Conservation (phyloP, 1,284 basidiomycete species). For the Anthracocystis setariae region DNA sequence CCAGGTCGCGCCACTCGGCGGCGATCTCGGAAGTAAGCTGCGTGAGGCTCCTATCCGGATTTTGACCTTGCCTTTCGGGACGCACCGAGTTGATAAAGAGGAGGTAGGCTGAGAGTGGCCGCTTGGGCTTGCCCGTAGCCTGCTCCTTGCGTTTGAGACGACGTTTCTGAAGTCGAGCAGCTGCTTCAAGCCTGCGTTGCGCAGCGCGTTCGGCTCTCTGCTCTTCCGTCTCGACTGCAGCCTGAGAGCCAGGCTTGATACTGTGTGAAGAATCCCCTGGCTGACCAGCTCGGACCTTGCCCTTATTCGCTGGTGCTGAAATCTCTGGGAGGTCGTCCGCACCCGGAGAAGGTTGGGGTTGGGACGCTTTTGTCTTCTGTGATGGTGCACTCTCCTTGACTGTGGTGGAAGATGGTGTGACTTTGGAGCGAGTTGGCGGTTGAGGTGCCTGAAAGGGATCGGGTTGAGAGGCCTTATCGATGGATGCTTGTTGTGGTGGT, state of each 20-base stretch:
- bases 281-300: constrained; percentile 13
- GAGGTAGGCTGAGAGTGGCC: constrained; percentile 42
- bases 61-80: constrained; percentile 23
- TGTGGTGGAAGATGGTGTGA: constrained; percentile 1
- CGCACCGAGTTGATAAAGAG: constrained; percentile 49
- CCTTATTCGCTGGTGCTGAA: constrained; percentile 12
- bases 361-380: constrained; percentile 5
- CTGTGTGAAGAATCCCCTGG: constrained; percentile 4
- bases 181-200: constrained; percentile 15
- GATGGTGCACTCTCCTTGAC: constrained; percentile 34
- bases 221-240: constrained; percentile 5
- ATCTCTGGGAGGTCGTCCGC: neutral
- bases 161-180: constrained; percentile 32
- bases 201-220: constrained; percentile 20
- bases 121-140: constrained; percentile 32
- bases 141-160: constrained; percentile 48
- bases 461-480: constrained; percentile 38
- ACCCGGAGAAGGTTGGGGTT: neutral
- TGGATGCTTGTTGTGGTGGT: neutral
- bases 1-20: constrained; percentile 40
- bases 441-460: constrained; percentile 28
- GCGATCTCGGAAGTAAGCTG: constrained; percentile 40
- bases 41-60: constrained; percentile 31
- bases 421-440: constrained; percentile 3
- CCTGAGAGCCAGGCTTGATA: constrained; percentile 13